Evolutionary conservation across 345 rosid genomes (phyloP), one percentile per base, ranked within the genome.

Genomic region (Pugionium dolabratum): DNA sequence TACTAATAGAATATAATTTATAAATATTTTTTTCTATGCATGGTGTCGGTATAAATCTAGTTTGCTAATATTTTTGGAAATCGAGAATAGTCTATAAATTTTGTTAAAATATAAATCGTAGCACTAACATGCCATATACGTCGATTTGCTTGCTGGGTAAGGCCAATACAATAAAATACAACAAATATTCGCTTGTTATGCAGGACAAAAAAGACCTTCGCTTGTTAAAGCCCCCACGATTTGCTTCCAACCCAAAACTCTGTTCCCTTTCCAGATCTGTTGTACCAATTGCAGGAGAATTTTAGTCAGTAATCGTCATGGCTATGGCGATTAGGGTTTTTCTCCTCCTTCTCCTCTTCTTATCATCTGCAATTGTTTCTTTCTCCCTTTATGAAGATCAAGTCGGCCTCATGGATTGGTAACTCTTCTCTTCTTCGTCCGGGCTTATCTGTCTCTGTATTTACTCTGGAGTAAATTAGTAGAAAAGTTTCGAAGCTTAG

Each of bases 331-430:
- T 77, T 77, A 81, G 84, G 82, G 70, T 35, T 67, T 52, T 37
- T 31, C 39, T 82, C 43, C 6, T 70, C 35, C 52, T 82, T 26
- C 35, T 86, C 11, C 5, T 82, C 10, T 61, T 85, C 48, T 26
- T 80, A 39, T 89, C 90, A 34, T 69, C 79, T 28, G 45, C 77
- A 4, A 60, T 52, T 55, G 69, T 76, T 28, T 50, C 76, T 76
- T 69, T 76, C 40, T 84, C 96, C 40, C 89, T 91, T 41, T 91
- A 81, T 59, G 99, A 89, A 78, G 99, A 91, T 82, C 96, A 95
- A 85, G 96, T 80, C 40, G 99, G 97, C 51, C 91, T 91, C 79
- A 81, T 83, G 85, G 99, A 95, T 67, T 95, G 99, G 99, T 89
- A 69, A 77, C 71, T 60, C 31, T 44, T 46, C 51, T 40, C 47